Evolutionary conservation across 202 grass and related monocot species (phyloP), one percentile per base, ranked within the genome.

Genomic region (Musa balbisiana): DNA sequence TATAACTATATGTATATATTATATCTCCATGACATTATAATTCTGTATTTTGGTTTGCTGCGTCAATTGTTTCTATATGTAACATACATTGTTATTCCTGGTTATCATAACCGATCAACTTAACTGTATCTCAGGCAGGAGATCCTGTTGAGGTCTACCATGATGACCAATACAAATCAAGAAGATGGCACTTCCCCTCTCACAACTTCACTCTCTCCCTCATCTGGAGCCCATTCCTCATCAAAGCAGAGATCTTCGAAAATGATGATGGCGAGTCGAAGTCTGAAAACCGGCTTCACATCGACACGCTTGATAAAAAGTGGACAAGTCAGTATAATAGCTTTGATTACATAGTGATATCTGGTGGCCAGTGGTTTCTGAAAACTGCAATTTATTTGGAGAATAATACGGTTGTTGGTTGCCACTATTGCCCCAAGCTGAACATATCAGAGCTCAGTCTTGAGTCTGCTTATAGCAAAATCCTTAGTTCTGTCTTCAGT

Each of bases 291-390:
- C 14, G 33, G 2, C 79, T 93, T 13, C 76, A 75, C 60, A 75
- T 93, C 51, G 85, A 90, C 62, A 25, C 4, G 62, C 84, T 83
- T 51, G 87, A 71, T 21, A 51, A 71, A 14, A 59, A 68, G 3
- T 93, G 90, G 87, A 78, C 62, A 1, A 77, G 55, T 11, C 79
- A 87, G 24, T 88, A 82, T 51, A 67, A 74, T 50, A 72, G 55
- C 3, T 87, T 89, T 26, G 87, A 93, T 83, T 82, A 87, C 10
- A 62, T 56, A 2, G 87, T 93, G 11, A 66, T 93, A 15, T 76
- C 78, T 49, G 70, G 72, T n/a, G 80, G 90, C 1, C 87, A 93
- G 66, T 93, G 90, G 87, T 73, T 93, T 69, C 81, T 87, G 71
- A 87, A 87, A 53, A 77, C 74, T 0, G 80, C 74, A 27, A 49